Conservation (phyloP, 148 eudicot species). For the Rhododendron ovatum region DNA sequence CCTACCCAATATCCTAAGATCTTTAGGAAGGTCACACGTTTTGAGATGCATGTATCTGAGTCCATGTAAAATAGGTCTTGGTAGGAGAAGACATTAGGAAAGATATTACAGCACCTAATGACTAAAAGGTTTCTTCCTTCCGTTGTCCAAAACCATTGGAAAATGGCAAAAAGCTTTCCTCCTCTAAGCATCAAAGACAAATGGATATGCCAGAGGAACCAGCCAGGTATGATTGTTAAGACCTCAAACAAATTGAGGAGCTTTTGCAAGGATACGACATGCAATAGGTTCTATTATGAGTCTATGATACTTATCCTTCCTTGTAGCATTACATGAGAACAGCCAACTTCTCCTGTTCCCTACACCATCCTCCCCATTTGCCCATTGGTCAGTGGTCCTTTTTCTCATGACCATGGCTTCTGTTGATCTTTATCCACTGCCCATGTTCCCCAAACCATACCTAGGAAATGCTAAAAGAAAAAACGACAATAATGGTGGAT, state of each 20-base stretch:
- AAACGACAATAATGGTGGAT: neutral
- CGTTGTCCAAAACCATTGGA: neutral
- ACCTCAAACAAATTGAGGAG: neutral
- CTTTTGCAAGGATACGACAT: neutral
- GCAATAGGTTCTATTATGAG: neutral
- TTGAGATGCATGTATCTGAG: neutral
- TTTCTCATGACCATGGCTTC: neutral
- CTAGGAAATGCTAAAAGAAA: neutral
- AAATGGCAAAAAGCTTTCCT: neutral
- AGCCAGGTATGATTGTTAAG: neutral
- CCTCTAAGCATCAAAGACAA: neutral
- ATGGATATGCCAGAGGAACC: neutral
- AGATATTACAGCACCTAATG: neutral
- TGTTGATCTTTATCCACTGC: neutral
- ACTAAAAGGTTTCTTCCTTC: neutral
- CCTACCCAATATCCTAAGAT: neutral
- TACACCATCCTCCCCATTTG: neutral
- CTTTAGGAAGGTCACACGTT: neutral
- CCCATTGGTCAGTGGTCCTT: neutral
- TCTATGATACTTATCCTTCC: neutral
- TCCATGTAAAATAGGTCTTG: neutral
- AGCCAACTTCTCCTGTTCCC: neutral
- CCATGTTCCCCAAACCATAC: neutral
- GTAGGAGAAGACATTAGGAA: neutral
- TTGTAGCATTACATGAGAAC: neutral